Conservation (phyloP, 768 basidiomycete genomes). For the Mycena chlorophos region DNA sequence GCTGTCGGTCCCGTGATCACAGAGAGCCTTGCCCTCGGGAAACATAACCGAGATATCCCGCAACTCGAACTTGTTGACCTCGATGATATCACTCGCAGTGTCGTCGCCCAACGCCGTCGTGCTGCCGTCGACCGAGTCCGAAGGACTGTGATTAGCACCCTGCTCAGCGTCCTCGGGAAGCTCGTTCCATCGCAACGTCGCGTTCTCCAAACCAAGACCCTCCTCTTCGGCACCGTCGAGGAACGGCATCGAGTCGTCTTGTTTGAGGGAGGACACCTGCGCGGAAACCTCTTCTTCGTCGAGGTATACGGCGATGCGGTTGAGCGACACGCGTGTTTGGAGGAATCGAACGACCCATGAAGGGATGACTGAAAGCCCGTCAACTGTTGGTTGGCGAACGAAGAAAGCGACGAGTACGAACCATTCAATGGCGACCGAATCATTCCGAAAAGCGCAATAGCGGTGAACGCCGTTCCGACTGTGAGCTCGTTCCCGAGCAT, state of each 20-base stretch:
- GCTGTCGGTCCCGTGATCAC: constrained; percentile 80
- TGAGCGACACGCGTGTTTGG: constrained; percentile 60
- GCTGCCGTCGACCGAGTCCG: neutral
- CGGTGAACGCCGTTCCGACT: constrained; percentile 79
- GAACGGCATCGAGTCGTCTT: constrained; percentile 22
- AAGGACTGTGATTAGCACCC: neutral
- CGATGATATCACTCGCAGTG: neutral
- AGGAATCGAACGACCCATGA: constrained; percentile 78
- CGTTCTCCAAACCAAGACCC: constrained; percentile 57
- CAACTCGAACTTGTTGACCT: constrained; percentile 62
- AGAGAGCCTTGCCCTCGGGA: constrained; percentile 67
- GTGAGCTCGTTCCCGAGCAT: constrained; percentile 72
- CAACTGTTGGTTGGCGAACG: neutral
- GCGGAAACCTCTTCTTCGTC: constrained; percentile 69
- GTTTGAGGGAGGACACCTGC: constrained; percentile 66
- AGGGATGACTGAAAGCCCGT: constrained; percentile 63
- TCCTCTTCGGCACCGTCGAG: constrained; percentile 34
- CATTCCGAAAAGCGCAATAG: constrained; percentile 85
- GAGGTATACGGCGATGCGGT: constrained; percentile 67
- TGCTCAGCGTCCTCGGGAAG: constrained; percentile 21
- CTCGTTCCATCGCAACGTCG: constrained; percentile 64
- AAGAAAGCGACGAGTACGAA: constrained; percentile 10
- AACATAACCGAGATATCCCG: constrained; percentile 65
- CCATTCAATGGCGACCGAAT: constrained; percentile 39
- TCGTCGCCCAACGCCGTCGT: neutral